These are phyloP conservation scores for Lactuca saligna DNA, from an alignment of 129 eudicot species.

Conservation along the genomic window DNA sequence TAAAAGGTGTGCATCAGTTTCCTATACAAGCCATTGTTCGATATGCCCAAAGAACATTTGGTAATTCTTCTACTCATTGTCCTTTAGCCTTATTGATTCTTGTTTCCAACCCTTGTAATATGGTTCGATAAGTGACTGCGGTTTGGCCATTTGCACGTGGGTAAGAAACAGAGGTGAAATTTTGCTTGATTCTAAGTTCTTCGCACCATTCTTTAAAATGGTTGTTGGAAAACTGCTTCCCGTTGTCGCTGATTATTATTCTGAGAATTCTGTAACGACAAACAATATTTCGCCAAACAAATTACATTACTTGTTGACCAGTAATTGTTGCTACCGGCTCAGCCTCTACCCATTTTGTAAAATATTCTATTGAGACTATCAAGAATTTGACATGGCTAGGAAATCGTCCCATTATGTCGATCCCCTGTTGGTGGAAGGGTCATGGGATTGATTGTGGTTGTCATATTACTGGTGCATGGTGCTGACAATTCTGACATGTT, in stretches of 20 bases:
- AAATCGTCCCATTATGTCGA: no score
- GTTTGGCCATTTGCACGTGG: not conserved
- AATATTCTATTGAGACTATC: not conserved
- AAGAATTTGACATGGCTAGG: not conserved
- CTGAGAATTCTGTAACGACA: not conserved
- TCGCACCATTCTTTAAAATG: not conserved
- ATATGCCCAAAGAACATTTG: no score
- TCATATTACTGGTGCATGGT: not conserved
- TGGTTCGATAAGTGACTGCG: not conserved
- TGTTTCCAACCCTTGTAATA: not conserved
- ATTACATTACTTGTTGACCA: not conserved
- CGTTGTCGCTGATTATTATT: not conserved
- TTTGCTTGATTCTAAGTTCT: not conserved
- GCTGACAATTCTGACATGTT: not conserved
- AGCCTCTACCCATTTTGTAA: not conserved
- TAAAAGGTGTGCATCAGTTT: no score
- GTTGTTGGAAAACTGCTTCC: not conserved
- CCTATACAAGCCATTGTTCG: not conserved
- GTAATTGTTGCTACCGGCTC: not conserved
- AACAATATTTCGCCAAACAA: not conserved
- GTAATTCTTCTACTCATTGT: not conserved
- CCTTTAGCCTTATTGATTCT: not conserved
- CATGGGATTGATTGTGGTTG: not conserved
- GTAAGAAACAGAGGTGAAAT: not conserved
- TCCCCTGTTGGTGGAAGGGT: no score